phyloP scores from a whole-genome alignment of 2,329 filamentous ascomycete genomes.

The Scytalidium lignicola region DNA sequence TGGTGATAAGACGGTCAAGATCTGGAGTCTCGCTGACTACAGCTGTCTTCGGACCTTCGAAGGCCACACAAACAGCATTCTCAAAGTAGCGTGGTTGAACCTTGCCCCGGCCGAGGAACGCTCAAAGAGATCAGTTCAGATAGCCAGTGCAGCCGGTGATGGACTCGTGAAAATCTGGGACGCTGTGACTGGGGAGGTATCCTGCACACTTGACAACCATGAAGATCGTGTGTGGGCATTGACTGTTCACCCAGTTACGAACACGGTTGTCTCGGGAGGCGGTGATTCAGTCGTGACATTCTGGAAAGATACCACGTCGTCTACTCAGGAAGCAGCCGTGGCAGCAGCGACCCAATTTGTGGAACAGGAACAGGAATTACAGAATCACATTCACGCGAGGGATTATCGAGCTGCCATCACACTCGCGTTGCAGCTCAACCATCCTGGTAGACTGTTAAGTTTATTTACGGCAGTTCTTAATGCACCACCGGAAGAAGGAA shows the following conservation, averaged over 20 bases:
- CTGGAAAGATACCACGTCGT: conserved; percentile 86
- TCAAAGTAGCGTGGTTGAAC: conserved; percentile 87
- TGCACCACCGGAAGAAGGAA: conserved; percentile 54
- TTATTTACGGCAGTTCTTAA: conserved; percentile 79
- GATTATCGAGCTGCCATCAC: conserved; percentile 92
- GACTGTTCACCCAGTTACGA: conserved; percentile 61
- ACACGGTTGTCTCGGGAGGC: conserved; percentile 82
- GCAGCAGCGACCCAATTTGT: conserved; percentile 72
- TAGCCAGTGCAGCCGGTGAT: conserved; percentile 87
- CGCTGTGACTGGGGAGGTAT: conserved; percentile 74
- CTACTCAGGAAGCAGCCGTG: conserved; percentile 70
- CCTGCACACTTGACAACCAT: conserved; percentile 92
- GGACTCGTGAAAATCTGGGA: conserved; percentile 97
- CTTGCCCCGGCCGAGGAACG: conserved; percentile 42
- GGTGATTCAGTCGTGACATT: conserved; percentile 92
- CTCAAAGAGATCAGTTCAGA: conserved; percentile 57
- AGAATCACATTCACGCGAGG: conserved; percentile 84
- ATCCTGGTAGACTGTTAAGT: conserved; percentile 78
- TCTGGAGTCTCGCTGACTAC: conserved; percentile 92
- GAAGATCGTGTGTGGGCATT: conserved; percentile 94
- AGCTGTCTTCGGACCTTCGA: conserved; percentile 91
- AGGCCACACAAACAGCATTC: conserved; percentile 89
- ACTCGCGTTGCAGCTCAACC: conserved; percentile 87
- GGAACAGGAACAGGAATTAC: conserved; percentile 89
- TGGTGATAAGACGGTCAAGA: conserved; percentile 91